Base-by-base conservation (phyloP, 257 asterid genomes). In the Solanum clarkiae region DNA sequence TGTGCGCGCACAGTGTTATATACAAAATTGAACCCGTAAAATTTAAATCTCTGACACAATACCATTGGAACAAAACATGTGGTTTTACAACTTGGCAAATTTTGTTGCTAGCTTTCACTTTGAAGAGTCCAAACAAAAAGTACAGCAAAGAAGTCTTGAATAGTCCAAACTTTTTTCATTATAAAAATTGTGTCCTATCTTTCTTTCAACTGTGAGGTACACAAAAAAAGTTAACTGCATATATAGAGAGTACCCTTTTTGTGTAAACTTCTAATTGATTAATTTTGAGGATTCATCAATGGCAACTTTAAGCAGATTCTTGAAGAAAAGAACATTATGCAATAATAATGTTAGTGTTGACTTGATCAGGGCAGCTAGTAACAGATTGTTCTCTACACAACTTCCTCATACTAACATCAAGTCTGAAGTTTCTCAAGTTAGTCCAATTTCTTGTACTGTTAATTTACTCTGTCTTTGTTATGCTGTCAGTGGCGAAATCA, bases 391-490 rank as follows among this genome's bases (percentile, higher is more conserved):
- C 87, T 81, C 91, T 44, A 80, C 85, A 11, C 90, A 90, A 80
- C 92, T 91, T 60, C 97, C 99, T 14, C 94, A 90, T 63, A 96
- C 98, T 90, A 91, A 91, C 40, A 95, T 96, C 95, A 95, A 90
- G 91, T 91, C 84, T 81, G 89, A 96, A 80, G 98, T 87, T 54
- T 92, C 97, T 77, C 94, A 94, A 90, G 99, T 96, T 14, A 59
- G 26, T 80, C 5, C 70, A 63, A 24, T 22, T 62, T 62, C 24
- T 24, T 1, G 0, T 20, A 20, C 7, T 57, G 1, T 57, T 57
- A 59, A 20, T 59, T 59, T 59, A 20, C 9, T 55, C 9, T 55
- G n/a, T 55, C 59, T 6, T 55, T 7, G 7, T 55, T 36, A 36
- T 36, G 0, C 40, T 36, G 7, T 5, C 42, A 36, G 6, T 36